Base-by-base conservation (phyloP, 331 rosid genomes). In the Malus hybrid region DNA sequence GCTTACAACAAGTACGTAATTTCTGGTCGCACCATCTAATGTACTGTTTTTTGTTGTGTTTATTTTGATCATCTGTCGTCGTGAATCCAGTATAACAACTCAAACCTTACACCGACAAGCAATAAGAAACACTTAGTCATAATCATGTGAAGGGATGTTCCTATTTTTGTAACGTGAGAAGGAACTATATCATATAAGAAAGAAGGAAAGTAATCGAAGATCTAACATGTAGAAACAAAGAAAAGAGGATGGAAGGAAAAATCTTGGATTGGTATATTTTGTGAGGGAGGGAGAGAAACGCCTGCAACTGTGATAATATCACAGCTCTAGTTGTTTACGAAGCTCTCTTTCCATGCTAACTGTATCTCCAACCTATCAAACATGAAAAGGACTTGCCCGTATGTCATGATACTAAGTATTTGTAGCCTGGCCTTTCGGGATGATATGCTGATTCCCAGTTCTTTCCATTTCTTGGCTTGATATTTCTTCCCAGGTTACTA, bases 1-100 rank as follows among this genome's bases (percentile, higher is more conserved):
- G 99, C 74, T 88, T 95, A 29, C 97, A 86, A 75, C 99, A 95
- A 91, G 99, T 87, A 75, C 65, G 84, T 48, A 56, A 65, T 56
- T 19, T 74, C 33, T 2, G 29, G 34, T 48, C 81, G 19, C 5
- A 16, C 63, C 70, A 16, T 6, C 20, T 29, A 18, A 33, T n/a
- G 19, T 60, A 1, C 1, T 28, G 29, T 28, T 0, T 60, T 19
- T 72, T 52, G 32, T 29, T 29, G 32, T 67, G 32, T 29, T 29
- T 29, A 2, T 29, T 29, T 29, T 29, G 32, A 29, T 29, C 32
- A 29, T 29, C 29, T 2, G 29, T 29, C 4, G 32, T 63, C 19
- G 44, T 29, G 32, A 29, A 29, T 29, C 32, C 32, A 2, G 4
- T 29, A 29, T 2, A 29, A 29, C 32, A 29, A 29, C 32, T 3